Conservation (phyloP, 78 protist genomes). For the Emiliania huxleyi region DNA sequence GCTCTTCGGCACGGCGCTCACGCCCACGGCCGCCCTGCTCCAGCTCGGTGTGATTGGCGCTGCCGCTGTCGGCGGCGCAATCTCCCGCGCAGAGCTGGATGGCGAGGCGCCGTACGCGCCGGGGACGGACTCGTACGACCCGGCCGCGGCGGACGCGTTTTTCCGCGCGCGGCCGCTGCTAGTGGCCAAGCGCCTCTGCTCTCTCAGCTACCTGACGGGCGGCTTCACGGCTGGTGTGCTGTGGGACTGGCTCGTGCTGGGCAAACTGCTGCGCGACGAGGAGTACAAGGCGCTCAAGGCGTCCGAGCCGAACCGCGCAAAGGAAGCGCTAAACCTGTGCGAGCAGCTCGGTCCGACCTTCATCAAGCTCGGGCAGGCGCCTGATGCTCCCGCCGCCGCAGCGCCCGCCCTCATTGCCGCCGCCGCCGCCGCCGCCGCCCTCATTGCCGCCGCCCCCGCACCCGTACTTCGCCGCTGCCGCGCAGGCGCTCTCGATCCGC, state of each 20-base stretch:
- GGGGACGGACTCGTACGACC: no score
- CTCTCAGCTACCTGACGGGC: background rate
- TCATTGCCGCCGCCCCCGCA: no score
- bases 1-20: no score
- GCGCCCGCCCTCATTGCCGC: no score
- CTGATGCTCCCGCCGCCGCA: no score
- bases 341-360: slow-evolving; percentile 5
- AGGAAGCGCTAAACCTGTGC: background rate
- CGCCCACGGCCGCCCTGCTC: no score
- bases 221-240: background rate
- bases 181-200: background rate
- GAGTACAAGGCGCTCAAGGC: background rate
- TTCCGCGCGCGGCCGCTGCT: background rate
- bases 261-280: background rate
- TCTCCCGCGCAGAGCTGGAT: no score
- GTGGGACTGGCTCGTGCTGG: background rate
- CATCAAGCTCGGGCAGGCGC: slow-evolving; percentile 7
- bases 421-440: no score
- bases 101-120: no score
- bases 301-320: background rate
- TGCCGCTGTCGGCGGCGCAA: no score
- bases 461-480: no score
- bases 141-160: background rate
- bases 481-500: slow-evolving; percentile 16
- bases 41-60: no score